Conservation (phyloP, 148 eudicot genomes). For the Heliamphora exappendiculata region DNA sequence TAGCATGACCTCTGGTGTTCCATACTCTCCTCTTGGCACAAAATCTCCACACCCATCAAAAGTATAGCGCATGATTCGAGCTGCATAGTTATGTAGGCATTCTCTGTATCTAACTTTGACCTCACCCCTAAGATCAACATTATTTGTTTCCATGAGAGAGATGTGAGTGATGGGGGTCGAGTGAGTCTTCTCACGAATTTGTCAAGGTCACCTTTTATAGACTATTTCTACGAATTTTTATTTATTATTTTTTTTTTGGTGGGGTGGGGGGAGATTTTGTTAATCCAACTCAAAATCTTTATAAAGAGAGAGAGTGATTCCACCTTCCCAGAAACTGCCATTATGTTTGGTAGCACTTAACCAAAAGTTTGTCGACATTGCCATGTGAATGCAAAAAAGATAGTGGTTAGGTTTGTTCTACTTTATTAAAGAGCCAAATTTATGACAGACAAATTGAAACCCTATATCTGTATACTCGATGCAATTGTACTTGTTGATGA, state of each 20-base stretch:
- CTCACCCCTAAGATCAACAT: no score
- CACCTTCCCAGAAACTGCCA: background rate
- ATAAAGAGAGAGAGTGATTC: background rate
- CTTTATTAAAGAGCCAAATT: background rate
- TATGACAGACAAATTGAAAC: background rate
- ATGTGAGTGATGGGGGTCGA: background rate
- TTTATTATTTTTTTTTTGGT: no score
- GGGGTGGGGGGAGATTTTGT: background rate
- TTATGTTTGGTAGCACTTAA: background rate
- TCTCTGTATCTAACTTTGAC: background rate
- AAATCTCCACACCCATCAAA: slow-evolving; percentile 1
- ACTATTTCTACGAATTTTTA: background rate
- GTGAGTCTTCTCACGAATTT: background rate
- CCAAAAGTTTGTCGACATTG: background rate
- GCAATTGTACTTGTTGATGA: background rate
- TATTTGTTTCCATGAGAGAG: background rate
- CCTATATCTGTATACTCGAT: background rate
- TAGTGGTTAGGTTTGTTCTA: background rate
- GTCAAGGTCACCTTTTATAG: background rate
- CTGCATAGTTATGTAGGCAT: slow-evolving; percentile 1
- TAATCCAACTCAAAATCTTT: background rate
- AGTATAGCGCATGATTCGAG: background rate
- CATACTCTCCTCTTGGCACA: background rate
- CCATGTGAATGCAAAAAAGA: background rate
- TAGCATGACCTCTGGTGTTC: background rate